Conservation (phyloP, 495 filamentous ascomycete genomes). For the Rusavskia elegans region DNA sequence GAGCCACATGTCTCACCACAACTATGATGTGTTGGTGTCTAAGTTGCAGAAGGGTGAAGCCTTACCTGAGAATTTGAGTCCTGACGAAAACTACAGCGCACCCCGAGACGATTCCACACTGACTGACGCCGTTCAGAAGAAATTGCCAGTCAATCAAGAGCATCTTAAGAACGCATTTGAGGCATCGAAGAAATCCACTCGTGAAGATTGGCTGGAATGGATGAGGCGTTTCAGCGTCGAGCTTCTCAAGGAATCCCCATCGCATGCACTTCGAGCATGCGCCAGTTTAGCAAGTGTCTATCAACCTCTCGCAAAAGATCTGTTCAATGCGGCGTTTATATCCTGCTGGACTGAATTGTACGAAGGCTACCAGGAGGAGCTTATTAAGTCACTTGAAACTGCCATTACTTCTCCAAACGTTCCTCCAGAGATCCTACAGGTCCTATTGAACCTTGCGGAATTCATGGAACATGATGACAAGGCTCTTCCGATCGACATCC, state of each 20-base stretch:
- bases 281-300: constrained; percentile 82
- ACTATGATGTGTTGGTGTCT: constrained; percentile 77
- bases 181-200: constrained; percentile 82
- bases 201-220: constrained; percentile 99
- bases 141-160: constrained; percentile 88
- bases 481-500: constrained; percentile 91
- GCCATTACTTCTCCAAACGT: constrained; percentile 86
- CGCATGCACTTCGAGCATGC: constrained; percentile 84
- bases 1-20: constrained; percentile 62
- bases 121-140: constrained; percentile 77
- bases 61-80: constrained; percentile 83
- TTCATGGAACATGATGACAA: constrained; percentile 99
- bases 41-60: constrained; percentile 90
- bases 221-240: constrained; percentile 92
- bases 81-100: constrained; percentile 68
- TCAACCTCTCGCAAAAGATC: constrained; percentile 73
- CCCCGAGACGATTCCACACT: constrained; percentile 60
- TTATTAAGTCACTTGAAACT: constrained; percentile 87
- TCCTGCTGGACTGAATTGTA: constrained; percentile 98
- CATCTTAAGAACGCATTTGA: constrained; percentile 98
- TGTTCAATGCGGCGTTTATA: constrained; percentile 97
- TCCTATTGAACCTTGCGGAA: constrained; percentile 89
- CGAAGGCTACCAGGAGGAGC: constrained; percentile 85
- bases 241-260: constrained; percentile 86
- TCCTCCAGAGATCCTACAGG: constrained; percentile 84